Evolutionary conservation across 164 flowering plant species (phyloP).

Genomic region (Saururus chinensis): DNA sequence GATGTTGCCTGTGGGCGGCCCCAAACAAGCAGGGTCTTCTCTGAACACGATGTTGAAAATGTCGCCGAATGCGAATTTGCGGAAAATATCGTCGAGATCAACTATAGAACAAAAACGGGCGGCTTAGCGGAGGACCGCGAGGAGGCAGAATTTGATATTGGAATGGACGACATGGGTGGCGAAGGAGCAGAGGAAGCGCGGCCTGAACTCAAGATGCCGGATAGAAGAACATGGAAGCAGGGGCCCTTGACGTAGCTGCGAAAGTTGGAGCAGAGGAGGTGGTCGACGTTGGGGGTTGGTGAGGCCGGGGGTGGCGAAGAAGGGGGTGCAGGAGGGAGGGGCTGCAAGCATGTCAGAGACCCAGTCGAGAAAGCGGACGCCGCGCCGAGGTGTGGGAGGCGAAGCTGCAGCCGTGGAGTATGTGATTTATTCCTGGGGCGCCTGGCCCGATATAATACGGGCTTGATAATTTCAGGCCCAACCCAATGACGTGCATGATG

Average conservation of each 20-base stretch:
- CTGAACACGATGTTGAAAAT: conserved; percentile 40
- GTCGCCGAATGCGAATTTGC: conserved; percentile 25
- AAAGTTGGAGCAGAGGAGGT: conserved; percentile 34
- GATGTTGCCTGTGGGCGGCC: too few species aligned
- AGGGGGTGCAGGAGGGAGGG: conserved; percentile 31
- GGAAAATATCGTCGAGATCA: conserved; percentile 28
- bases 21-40: conserved; percentile 19
- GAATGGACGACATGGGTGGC: conserved; percentile 16
- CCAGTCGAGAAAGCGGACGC: conserved; percentile 49
- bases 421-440: too few species aligned
- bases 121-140: conserved; percentile 21
- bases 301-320: conserved; percentile 18
- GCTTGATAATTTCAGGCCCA: too few species aligned
- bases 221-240: conserved; percentile 21
- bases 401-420: too few species aligned
- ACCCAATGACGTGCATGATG: too few species aligned
- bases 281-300: conserved; percentile 21
- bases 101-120: conserved; percentile 7
- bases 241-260: conserved; percentile 37
- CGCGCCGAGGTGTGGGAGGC: conserved; percentile 24
- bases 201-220: conserved; percentile 40
- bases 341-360: conserved; percentile 27
- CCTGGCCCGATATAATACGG: too few species aligned
- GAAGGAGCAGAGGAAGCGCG: conserved; percentile 31
- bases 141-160: conserved; percentile 17